A percentile compares a stretch with the other conserved stretches of the same genome.
Evolutionary conservation across 352 stramenopile species (phyloP).

Genomic region (Lagenidium sp.): DNA sequence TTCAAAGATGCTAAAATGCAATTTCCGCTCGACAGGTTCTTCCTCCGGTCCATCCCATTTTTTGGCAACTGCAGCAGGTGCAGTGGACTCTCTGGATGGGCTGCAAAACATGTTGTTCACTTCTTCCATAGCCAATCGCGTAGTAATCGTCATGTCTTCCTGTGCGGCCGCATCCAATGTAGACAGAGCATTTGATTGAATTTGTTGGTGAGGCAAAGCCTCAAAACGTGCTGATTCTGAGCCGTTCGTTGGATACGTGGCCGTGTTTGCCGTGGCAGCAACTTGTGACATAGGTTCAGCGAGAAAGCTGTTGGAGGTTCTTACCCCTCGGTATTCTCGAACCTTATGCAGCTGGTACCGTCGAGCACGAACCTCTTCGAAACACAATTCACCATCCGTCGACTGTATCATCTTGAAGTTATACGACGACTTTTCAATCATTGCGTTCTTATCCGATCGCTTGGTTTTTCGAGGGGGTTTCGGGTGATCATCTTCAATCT

Average conservation of each 20-base stretch:
- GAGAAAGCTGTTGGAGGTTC: constrained; percentile 8
- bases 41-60: constrained; percentile 42
- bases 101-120: constrained; percentile 87
- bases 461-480: constrained; percentile 7
- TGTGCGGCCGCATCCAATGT: constrained; percentile 30
- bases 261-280: too few species aligned
- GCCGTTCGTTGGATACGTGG: too few species aligned
- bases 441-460: background rate
- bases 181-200: background rate
- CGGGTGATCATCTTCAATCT: constrained; percentile 3
- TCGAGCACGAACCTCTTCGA: constrained; percentile 68
- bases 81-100: constrained; percentile 33
- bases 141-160: constrained; percentile 87
- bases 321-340: background rate
- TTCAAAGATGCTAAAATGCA: constrained; percentile 80
- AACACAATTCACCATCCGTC: constrained; percentile 44
- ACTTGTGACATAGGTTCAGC: too few species aligned
- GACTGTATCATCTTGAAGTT: constrained; percentile 31
- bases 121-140: constrained; percentile 70
- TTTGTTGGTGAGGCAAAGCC: background rate
- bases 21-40: constrained; percentile 68
- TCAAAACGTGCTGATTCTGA: too few species aligned
- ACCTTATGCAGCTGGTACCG: constrained; percentile 2
- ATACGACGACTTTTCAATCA: constrained; percentile 25
- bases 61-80: constrained; percentile 6